Base-by-base conservation (phyloP, 2,329 filamentous ascomycete species). In the Trichoderma asperellum region DNA sequence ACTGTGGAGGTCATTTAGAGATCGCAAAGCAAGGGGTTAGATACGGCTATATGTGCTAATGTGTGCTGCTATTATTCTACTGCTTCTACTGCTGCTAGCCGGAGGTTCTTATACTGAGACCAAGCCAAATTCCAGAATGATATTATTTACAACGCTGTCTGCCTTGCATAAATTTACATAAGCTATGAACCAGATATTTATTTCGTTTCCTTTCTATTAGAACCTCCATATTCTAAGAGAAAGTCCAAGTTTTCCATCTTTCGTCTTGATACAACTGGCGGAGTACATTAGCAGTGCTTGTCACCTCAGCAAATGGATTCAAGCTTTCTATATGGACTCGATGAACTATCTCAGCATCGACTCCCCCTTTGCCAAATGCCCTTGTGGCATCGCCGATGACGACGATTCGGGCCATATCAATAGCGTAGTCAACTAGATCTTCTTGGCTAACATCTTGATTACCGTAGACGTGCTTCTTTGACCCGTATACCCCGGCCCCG, bases 391-490 rank as follows among this genome's bases (percentile, higher is more conserved):
- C 70, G n/a, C 55, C 49, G n/a, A 71, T 53, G 8, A 72, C 40
- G 4, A 72, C 64, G 29, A 72, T 71, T 5, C 71, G 40, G 11
- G 71, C 60, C 70, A 72, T 72, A 18, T 70, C 70, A 29, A 72
- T 70, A 7, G 60, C 43, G 43, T 40, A 43, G 40, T 43, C 40
- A 8, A 43, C 16, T n/a, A 70, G 58, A 5, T 70, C 61, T 18
- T 52, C 56, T 24, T 61, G 32, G 11, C 37, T 43, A 1, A 43
- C 49, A 5, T 66, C 68, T 1, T 70, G 47, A 2, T 6, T 35
- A 14, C 34, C 18, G 3, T 24, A 16, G 6, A 18, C 2, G 12
- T 52, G 58, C 29, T 52, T 55, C 27, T 56, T 27, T 2, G 52
- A 37, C 6, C 56, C 64, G 40, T 68, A 72, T 21, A 72, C 59